Percentiles rank a stretch among this genome's conserved stretches.
phyloP scores from a whole-genome alignment of 1,139 yeast species.

The Ashbya aceris region DNA sequence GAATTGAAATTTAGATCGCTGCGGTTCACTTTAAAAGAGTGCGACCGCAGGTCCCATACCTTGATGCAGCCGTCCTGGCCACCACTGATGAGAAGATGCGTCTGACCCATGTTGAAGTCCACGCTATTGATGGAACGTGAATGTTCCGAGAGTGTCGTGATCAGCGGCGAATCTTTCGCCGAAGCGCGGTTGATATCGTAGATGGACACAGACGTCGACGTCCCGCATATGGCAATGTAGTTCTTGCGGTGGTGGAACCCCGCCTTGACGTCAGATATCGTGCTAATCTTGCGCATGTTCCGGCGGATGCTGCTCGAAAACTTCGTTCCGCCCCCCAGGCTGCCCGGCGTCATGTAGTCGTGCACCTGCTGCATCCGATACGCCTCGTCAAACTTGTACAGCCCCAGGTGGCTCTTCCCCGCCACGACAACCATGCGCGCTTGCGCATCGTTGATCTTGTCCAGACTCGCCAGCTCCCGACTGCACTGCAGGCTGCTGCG shows the following conservation, averaged over 20 bases:
- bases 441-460: slow-evolving; percentile 24
- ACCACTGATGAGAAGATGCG: slow-evolving; percentile 63
- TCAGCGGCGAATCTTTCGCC: slow-evolving; percentile 33
- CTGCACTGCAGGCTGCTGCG: slow-evolving; percentile 13
- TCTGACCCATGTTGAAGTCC: slow-evolving; percentile 53
- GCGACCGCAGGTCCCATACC: slow-evolving; percentile 74
- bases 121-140: slow-evolving; percentile 74
- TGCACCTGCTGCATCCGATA: slow-evolving; percentile 16
- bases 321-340: slow-evolving; percentile 4
- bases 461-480: slow-evolving; percentile 27
- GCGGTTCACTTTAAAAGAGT: slow-evolving; percentile 20
- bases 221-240: slow-evolving; percentile 36
- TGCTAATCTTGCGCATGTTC: slow-evolving; percentile 32
- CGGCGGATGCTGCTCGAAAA: slow-evolving; percentile 4
- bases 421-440: slow-evolving; percentile 23
- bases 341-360: slow-evolving; percentile 16
- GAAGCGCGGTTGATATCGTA: slow-evolving; percentile 38
- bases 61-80: slow-evolving; percentile 87
- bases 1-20: slow-evolving; percentile 30
- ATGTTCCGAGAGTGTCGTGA: slow-evolving; percentile 54
- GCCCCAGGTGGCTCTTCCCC: slow-evolving; percentile 28
- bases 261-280: slow-evolving; percentile 39
- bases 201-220: slow-evolving; percentile 43
- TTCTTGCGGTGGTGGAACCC: slow-evolving; percentile 38
- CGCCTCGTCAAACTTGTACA: slow-evolving; percentile 21